Conservation (phyloP, 2,329 filamentous ascomycete species). For the Hypomyces rosellus region DNA sequence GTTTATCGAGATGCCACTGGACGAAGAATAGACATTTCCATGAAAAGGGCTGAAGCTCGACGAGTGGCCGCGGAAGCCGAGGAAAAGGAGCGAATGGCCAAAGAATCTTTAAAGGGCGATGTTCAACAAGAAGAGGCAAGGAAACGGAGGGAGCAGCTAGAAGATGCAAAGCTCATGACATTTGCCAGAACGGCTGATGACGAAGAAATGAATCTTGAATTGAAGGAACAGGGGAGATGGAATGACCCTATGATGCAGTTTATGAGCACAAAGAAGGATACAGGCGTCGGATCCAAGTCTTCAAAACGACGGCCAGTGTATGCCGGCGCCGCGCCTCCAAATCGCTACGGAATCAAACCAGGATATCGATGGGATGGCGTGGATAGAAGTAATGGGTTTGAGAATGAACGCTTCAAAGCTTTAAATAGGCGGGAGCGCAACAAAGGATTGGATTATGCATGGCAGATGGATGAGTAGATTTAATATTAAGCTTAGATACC, state of each 20-base stretch:
- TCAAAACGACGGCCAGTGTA: constrained; percentile 59
- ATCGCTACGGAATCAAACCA: constrained; percentile 87
- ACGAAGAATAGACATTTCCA: constrained; percentile 84
- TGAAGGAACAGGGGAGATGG: constrained; percentile 75
- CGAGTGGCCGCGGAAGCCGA: constrained; percentile 59
- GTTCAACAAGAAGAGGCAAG: constrained; percentile 69
- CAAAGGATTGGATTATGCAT: constrained; percentile 79
- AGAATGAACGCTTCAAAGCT: constrained; percentile 85
- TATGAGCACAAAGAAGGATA: constrained; percentile 45
- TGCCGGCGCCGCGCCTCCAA: constrained; percentile 73
- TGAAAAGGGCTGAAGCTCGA: constrained; percentile 84
- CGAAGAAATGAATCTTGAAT: constrained; percentile 73
- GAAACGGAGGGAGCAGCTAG: constrained; percentile 58
- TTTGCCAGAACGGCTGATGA: constrained; percentile 81
- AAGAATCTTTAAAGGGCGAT: constrained; percentile 72
- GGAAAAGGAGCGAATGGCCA: constrained; percentile 61
- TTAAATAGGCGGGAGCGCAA: constrained; percentile 71
- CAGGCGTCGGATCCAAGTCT: constrained; percentile 24
- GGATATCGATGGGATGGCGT: constrained; percentile 97
- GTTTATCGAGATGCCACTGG: constrained; percentile 95
- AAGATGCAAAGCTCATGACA: constrained; percentile 76
- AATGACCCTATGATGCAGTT: constrained; percentile 90
- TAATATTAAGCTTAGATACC: neutral
- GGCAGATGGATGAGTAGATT: constrained; percentile 86
- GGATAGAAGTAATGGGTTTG: constrained; percentile 88